Percentiles rank a stretch among this genome's conserved stretches.
Evolutionary conservation across 2,329 filamentous ascomycete genomes (phyloP).

Genomic region (Stemphylium beticola): DNA sequence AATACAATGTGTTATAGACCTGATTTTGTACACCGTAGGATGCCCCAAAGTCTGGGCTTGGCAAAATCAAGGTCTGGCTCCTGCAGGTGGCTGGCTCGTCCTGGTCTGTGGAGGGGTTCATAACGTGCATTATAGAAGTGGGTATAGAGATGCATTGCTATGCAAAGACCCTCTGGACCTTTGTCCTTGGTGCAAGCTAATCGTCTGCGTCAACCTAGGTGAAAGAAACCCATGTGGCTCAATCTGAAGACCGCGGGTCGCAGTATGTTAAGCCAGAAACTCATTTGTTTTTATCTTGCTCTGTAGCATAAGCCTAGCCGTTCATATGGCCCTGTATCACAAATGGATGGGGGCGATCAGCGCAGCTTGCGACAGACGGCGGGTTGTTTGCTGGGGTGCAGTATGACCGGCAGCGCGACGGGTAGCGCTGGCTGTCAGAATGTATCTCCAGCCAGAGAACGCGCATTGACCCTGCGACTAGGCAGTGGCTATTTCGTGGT

Average conservation of each 20-base stretch:
- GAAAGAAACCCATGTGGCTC: constrained; percentile 9
- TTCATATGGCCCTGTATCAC: constrained; percentile 29
- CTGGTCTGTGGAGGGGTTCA: constrained; percentile 33
- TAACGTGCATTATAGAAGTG: constrained; percentile 39
- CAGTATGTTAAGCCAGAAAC: constrained; percentile 23
- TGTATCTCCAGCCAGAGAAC: constrained; percentile 24
- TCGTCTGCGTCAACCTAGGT: constrained; percentile 30
- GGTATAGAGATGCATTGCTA: constrained; percentile 34
- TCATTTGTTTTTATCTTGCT: constrained; percentile 21
- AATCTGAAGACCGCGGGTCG: constrained; percentile 20
- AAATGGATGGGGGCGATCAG: constrained; percentile 30
- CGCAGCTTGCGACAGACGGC: constrained; percentile 31
- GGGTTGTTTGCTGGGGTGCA: constrained; percentile 32
- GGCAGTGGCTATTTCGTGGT: constrained; percentile 17
- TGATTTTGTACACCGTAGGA: constrained; percentile 26
- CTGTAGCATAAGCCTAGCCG: constrained; percentile 35
- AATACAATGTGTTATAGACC: constrained; percentile 35
- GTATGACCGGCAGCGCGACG: constrained; percentile 43
- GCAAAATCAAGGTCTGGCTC: constrained; percentile 23
- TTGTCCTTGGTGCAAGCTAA: constrained; percentile 29
- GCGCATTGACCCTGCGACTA: constrained; percentile 21
- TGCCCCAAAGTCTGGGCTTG: constrained; percentile 25
- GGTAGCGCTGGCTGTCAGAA: constrained; percentile 28
- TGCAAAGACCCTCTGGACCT: constrained; percentile 27
- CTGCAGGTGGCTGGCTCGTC: constrained; percentile 35